phyloP scores from a whole-genome alignment of 2,329 filamentous ascomycete species.

The Epichloe baconii region DNA sequence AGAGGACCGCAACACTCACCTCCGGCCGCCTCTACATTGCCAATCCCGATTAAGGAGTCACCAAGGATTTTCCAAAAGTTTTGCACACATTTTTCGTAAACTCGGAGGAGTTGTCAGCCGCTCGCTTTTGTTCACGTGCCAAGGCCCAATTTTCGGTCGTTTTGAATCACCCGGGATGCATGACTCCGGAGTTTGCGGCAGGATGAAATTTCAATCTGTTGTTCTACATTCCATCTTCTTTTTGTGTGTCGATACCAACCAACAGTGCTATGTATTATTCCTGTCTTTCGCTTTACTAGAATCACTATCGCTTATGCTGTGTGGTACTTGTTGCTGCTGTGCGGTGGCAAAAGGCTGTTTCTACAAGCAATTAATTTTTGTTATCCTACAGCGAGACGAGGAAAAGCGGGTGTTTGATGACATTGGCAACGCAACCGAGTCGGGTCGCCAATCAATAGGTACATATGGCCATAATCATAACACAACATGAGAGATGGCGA shows the following conservation, averaged over 20 bases:
- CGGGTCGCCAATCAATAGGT: neutral
- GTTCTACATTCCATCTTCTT: conserved; percentile 6
- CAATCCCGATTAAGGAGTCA: conserved; percentile 53
- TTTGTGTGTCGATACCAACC: conserved; percentile 13
- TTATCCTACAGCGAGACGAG: neutral
- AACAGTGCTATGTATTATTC: conserved; percentile 2
- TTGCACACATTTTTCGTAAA: neutral
- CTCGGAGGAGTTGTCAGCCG: neutral
- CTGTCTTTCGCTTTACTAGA: neutral
- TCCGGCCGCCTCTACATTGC: conserved; percentile 68
- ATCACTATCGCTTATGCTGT: conserved; percentile 3
- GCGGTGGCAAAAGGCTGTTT: neutral
- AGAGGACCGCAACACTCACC: conserved; percentile 64
- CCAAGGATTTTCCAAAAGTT: neutral
- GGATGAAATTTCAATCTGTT: conserved; percentile 7
- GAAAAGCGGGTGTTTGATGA: conserved; percentile 2
- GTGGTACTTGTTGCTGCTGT: neutral
- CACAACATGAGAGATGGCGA: neutral
- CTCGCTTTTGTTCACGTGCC: neutral
- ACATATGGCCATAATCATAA: neutral
- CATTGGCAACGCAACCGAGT: neutral
- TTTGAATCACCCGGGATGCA: conserved; percentile 6
- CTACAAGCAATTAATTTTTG: neutral
- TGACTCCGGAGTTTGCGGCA: conserved; percentile 9
- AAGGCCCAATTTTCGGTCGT: neutral